Conservation (phyloP, 1,284 basidiomycete species). For the Fomitopsis pinicola region DNA sequence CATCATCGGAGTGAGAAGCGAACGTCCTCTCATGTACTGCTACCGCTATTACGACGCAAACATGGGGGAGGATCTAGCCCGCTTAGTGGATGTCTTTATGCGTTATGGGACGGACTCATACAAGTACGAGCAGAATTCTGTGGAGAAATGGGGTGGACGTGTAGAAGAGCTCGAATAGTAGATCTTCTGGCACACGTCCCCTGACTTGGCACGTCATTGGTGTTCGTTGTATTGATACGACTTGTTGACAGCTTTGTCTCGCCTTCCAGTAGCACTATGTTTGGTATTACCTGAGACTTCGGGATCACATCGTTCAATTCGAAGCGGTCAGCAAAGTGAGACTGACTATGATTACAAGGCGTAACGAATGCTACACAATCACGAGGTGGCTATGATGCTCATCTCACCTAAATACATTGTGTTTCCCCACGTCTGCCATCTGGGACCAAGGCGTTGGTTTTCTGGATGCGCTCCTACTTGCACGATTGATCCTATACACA, state of each 20-base stretch:
- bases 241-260: no score
- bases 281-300: no score
- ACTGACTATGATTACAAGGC: no score
- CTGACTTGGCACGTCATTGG: no score
- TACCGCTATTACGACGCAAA: background rate
- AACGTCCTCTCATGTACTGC: background rate
- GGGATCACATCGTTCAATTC: no score
- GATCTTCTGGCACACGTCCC: no score
- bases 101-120: background rate
- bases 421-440: background rate
- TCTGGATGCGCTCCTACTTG: conserved; percentile 34
- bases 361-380: no score
- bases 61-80: background rate
- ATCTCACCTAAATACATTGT: no score
- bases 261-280: no score
- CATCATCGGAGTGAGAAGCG: background rate
- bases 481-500: background rate
- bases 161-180: background rate
- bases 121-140: background rate
- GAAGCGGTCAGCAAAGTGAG: no score
- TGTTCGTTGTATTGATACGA: no score
- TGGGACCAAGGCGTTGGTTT: conserved; percentile 21
- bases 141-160: background rate
- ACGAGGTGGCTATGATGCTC: no score
- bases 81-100: background rate